Evolutionary conservation across 805 yeast genomes (phyloP).

Genomic region (Candida stauntonica): DNA sequence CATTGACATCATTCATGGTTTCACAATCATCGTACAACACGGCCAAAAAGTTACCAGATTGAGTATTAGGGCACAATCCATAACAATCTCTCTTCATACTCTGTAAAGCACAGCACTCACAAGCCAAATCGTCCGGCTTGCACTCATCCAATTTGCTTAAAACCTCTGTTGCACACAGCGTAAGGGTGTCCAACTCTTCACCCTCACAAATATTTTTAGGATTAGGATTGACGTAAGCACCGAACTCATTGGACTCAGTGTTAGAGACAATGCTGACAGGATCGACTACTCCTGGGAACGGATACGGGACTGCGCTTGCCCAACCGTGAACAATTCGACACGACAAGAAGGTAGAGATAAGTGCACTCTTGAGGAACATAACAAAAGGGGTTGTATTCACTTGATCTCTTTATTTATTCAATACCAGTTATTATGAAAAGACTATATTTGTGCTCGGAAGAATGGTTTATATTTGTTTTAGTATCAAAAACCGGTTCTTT

Average conservation of each 20-base stretch:
- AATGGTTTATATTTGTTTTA: too few relatives aligned
- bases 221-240: conserved; percentile 43
- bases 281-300: conserved; percentile 1
- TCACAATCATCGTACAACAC: conserved; percentile 44
- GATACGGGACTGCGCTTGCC: not conserved
- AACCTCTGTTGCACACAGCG: conserved; percentile 44
- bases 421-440: too few relatives aligned
- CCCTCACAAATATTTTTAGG: conserved; percentile 43
- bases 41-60: conserved; percentile 42
- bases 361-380: conserved; percentile 5
- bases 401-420: too few relatives aligned
- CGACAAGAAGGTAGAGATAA: conserved; percentile 1
- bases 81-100: conserved; percentile 42
- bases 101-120: conserved; percentile 55
- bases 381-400: too few relatives aligned
- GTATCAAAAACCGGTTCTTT: too few relatives aligned
- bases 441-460: too few relatives aligned
- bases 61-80: conserved; percentile 43
- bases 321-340: not conserved
- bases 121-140: conserved; percentile 49
- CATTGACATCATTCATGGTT: conserved; percentile 43
- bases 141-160: conserved; percentile 44
- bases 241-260: conserved; percentile 30
- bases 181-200: conserved; percentile 38
- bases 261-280: conserved; percentile 11